Evolutionary conservation across 1,284 basidiomycete species (phyloP).

Genomic region (Neonothopanus nambi): DNA sequence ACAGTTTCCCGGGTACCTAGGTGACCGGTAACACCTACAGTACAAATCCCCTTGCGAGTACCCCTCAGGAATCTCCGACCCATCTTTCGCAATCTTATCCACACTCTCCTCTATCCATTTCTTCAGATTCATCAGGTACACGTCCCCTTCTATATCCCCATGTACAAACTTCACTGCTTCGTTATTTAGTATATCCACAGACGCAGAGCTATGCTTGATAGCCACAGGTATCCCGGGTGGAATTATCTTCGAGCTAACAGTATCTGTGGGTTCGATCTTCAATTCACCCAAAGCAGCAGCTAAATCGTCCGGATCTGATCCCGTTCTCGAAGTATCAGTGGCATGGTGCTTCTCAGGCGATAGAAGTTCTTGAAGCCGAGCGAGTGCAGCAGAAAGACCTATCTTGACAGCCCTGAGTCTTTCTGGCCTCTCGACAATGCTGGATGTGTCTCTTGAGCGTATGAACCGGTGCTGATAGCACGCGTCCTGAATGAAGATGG

Average conservation of each 20-base stretch:
- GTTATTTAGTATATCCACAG: conserved; percentile 55
- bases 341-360: background rate
- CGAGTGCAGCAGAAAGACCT: conserved; percentile 77
- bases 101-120: conserved; percentile 65
- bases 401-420: conserved; percentile 80
- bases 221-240: conserved; percentile 31
- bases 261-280: conserved; percentile 37
- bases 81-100: conserved; percentile 63
- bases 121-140: conserved; percentile 64
- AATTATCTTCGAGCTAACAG: background rate
- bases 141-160: conserved; percentile 65
- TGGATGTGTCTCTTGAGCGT: conserved; percentile 68
- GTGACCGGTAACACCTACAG: conserved; percentile 44
- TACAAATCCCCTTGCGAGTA: conserved; percentile 84
- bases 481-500: conserved; percentile 60
- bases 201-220: conserved; percentile 54
- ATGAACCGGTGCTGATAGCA: conserved; percentile 80
- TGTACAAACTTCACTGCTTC: conserved; percentile 75
- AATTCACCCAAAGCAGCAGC: conserved; percentile 55
- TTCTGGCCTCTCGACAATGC: conserved; percentile 87
- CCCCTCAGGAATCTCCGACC: conserved; percentile 78
- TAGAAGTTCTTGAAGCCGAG: conserved; percentile 59
- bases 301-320: conserved; percentile 47
- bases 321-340: conserved; percentile 6
- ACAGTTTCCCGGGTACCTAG: background rate